phyloP scores from a whole-genome alignment of 2,329 filamentous ascomycete genomes.

The Fusarium pseudocircinatum region DNA sequence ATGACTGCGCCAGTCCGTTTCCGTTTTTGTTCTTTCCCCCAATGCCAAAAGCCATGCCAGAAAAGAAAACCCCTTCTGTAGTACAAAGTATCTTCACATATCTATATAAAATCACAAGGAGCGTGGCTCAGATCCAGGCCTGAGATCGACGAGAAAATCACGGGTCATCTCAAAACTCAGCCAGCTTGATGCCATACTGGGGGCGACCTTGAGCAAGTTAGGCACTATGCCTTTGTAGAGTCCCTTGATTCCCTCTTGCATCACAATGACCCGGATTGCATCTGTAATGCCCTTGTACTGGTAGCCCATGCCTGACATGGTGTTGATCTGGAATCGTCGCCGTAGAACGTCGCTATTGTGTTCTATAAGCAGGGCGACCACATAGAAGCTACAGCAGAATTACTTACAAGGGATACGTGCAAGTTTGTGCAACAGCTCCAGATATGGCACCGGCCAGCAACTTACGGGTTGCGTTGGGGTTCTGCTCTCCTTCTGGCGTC shows the following conservation, averaged over 20 bases:
- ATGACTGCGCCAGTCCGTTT: slow-evolving; percentile 15
- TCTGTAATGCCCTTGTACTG: slow-evolving; percentile 89
- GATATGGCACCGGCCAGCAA: slow-evolving; percentile 90
- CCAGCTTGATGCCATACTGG: slow-evolving; percentile 99
- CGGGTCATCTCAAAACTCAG: slow-evolving; percentile 94
- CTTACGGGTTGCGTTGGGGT: slow-evolving; percentile 82
- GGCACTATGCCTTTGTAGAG: slow-evolving; percentile 97
- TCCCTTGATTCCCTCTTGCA: slow-evolving; percentile 83
- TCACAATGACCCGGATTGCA: slow-evolving; percentile 82
- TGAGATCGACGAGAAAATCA: slow-evolving; percentile 79
- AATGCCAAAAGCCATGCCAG: slow-evolving; percentile 1
- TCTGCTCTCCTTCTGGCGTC: slow-evolving; percentile 86
- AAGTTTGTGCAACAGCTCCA: slow-evolving; percentile 96
- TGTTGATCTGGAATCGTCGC: slow-evolving; percentile 97
- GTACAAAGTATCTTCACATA: slow-evolving; percentile 33
- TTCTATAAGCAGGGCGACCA: slow-evolving; percentile 34
- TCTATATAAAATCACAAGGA: slow-evolving; percentile 39
- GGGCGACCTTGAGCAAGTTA: slow-evolving; percentile 95
- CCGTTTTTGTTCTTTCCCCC: slow-evolving; percentile 6
- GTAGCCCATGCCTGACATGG: slow-evolving; percentile 98
- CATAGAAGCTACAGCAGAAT: not conserved
- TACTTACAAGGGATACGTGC: slow-evolving; percentile 95
- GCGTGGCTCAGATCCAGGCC: slow-evolving; percentile 51
- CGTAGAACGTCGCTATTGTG: slow-evolving; percentile 82
- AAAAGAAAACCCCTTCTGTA: not conserved